Base-by-base conservation (phyloP, 768 basidiomycete genomes). In the Russula griseocarnosa region DNA sequence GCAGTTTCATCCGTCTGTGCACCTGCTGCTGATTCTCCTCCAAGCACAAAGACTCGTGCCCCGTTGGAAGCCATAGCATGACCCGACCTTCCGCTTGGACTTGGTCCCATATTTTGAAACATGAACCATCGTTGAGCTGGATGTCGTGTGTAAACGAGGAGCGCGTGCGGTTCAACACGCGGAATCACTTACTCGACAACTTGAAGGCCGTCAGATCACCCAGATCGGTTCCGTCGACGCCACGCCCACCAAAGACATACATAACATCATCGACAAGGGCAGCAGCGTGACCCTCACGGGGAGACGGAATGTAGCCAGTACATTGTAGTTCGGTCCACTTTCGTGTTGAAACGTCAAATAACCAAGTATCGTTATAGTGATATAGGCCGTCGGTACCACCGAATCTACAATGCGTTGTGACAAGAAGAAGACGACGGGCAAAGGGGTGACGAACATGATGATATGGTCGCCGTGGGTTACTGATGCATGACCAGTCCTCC, bases 21-120 rank as follows among this genome's bases (percentile, higher is more conserved):
- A 18, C 87, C 82, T 44, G 86, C 79, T 74, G 89, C 87, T 1
- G 92, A 92, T 76, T 98, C 97, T 20, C 97, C 97, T 47, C 97
- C 97, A 18, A 99, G 82, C 6, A 99, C 94, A 69, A 92, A 92
- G 5, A 99, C 90, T 66, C 87, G 84, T 54, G 87, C 83, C 34
- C n/a, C 93, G 72, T 90, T 87, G 14, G 92, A 86, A 8, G 95
- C 93, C 94, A 99, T 96, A n/a, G 96, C 92, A 75, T 99, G 97
- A 2, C 97, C n/a, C 10, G 93, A 95, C 55, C 97, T 83, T 3
- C 93, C 92, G 46, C 81, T 87, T 0, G 97, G 97, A 18, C 92
- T 84, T 20, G 96, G 96, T 0, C 97, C 97, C 97, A 99, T 99
- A 72, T 98, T 97, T 75, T 98, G 94, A 79, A 99, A 99, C 93